phyloP scores from a whole-genome alignment of 169 alveolate species.

The Plasmodium sp. region DNA sequence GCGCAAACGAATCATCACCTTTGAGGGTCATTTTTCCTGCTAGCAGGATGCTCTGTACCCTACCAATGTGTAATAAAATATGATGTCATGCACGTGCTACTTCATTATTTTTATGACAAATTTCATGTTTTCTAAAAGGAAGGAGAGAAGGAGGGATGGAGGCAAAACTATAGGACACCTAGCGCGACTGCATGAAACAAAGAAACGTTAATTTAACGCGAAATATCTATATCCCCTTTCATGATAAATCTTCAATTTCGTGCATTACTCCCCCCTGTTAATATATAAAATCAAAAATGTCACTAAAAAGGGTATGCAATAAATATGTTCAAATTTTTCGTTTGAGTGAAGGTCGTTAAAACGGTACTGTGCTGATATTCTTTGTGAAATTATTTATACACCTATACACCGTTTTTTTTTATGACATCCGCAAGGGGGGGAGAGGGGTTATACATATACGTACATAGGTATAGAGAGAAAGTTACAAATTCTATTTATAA shows the following conservation, averaged over 20 bases:
- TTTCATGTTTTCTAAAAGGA: background rate
- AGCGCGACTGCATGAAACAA: background rate
- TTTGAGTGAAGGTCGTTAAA: background rate
- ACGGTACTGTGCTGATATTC: background rate
- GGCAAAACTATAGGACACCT: background rate
- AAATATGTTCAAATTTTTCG: background rate
- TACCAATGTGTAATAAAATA: background rate
- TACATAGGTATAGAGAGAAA: background rate
- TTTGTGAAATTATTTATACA: background rate
- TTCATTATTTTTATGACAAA: background rate
- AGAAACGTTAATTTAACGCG: background rate
- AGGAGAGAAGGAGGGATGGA: background rate
- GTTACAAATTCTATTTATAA: background rate
- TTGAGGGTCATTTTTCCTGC: background rate
- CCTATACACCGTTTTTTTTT: background rate
- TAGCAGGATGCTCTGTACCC: background rate
- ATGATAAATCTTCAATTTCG: background rate
- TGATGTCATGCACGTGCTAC: background rate
- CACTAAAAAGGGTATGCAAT: background rate
- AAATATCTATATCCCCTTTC: background rate
- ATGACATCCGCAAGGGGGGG: background rate
- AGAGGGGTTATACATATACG: background rate
- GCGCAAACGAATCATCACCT: background rate
- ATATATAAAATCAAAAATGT: background rate
- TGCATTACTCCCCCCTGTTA: background rate